A percentile compares a stretch with the other conserved stretches of the same genome.
Evolutionary conservation across 495 filamentous ascomycete genomes (phyloP).

Genomic region (Elasticomyces elasticus): DNA sequence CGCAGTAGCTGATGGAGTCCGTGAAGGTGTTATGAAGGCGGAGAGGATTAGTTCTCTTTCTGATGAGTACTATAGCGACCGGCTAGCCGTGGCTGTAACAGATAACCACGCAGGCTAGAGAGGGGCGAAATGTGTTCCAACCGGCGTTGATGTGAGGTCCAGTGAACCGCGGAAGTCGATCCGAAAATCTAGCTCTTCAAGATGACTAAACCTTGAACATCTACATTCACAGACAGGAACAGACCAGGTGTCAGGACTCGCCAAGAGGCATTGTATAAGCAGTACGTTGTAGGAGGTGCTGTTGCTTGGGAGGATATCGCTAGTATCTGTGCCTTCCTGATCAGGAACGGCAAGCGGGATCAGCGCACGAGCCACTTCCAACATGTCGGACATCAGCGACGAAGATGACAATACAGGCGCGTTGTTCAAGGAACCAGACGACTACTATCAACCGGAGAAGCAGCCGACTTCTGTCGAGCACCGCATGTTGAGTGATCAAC

Average conservation of each 20-base stretch:
- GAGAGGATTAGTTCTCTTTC: no score
- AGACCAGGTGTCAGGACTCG: no score
- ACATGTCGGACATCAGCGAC: slow-evolving; percentile 3
- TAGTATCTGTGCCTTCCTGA: not conserved
- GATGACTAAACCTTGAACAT: no score
- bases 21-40: not conserved
- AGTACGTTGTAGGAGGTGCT: no score
- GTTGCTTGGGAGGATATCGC: not conserved
- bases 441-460: slow-evolving; percentile 63
- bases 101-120: no score
- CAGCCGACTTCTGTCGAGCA: slow-evolving; percentile 59
- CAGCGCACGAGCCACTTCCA: not conserved
- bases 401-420: slow-evolving; percentile 40
- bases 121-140: no score
- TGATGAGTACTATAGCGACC: not conserved
- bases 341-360: not conserved
- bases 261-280: no score
- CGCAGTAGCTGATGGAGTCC: not conserved
- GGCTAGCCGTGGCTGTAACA: no score
- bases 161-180: no score
- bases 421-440: slow-evolving; percentile 63
- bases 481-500: slow-evolving; percentile 53
- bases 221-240: no score
- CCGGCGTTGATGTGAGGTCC: no score
- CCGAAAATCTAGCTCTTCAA: no score